These are phyloP conservation scores for Pholiota molesta DNA, from an alignment of 768 basidiomycete species.

Conservation along the genomic window DNA sequence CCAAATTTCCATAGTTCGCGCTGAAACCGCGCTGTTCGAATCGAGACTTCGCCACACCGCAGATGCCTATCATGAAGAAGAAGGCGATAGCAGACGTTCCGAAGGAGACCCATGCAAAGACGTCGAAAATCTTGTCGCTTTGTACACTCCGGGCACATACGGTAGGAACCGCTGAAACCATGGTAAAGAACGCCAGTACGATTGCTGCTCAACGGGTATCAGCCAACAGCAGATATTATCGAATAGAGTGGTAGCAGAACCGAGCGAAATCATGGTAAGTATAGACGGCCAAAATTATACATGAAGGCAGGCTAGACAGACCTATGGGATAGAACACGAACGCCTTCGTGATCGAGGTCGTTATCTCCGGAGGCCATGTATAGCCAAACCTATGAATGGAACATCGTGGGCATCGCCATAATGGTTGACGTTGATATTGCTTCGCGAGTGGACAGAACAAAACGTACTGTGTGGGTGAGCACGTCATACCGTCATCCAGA, in stretches of 20 bases:
- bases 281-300: neutral
- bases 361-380: conserved; percentile 39
- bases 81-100: conserved; percentile 33
- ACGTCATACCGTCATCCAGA: conserved; percentile 33
- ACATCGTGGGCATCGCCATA: neutral
- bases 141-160: conserved; percentile 23
- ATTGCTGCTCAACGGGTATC: conserved; percentile 24
- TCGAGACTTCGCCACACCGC: conserved; percentile 32
- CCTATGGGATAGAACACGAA: conserved; percentile 41
- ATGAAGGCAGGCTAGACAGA: conserved; percentile 14
- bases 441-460: neutral
- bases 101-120: conserved; percentile 32
- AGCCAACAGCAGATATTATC: too few relatives aligned
- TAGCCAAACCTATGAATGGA: conserved; percentile 34
- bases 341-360: conserved; percentile 34
- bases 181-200: conserved; percentile 31
- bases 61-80: conserved; percentile 41
- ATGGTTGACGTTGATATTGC: neutral
- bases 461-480: conserved; percentile 33
- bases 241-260: neutral
- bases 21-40: conserved; percentile 35
- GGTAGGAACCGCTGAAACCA: conserved; percentile 33
- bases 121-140: conserved; percentile 30
- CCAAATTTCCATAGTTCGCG: conserved; percentile 40
- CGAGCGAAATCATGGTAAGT: neutral